phyloP scores from a whole-genome alignment of 2,329 filamentous ascomycete genomes.

The Madurella mycetomatis region DNA sequence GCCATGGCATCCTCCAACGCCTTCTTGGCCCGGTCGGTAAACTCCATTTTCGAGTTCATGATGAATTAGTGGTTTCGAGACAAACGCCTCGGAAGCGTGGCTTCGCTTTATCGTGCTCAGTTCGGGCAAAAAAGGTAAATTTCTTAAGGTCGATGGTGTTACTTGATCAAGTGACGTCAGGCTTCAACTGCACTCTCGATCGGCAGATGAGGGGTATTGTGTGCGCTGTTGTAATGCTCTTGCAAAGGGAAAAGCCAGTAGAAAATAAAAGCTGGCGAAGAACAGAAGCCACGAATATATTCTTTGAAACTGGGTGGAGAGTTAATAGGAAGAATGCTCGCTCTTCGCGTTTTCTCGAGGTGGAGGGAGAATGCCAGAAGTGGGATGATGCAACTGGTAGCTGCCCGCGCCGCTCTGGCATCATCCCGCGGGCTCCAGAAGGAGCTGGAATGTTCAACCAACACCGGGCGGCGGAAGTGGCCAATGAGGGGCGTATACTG shows the following conservation, averaged over 20 bases:
- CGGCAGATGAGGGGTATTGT: neutral
- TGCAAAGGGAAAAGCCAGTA: neutral
- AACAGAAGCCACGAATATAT: slow-evolving; percentile 4
- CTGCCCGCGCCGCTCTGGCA: slow-evolving; percentile 6
- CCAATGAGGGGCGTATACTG: slow-evolving; percentile 9
- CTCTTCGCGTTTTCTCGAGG: slow-evolving; percentile 7
- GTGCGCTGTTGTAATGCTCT: slow-evolving; percentile 1
- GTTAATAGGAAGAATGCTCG: slow-evolving; percentile 1
- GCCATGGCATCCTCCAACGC: slow-evolving; percentile 84
- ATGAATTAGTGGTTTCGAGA: slow-evolving; percentile 16
- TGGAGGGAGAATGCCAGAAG: slow-evolving; percentile 8
- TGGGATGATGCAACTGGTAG: slow-evolving; percentile 13
- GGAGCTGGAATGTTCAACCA: slow-evolving; percentile 19
- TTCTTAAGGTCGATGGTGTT: slow-evolving; percentile 1
- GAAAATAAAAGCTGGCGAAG: neutral
- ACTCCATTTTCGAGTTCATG: slow-evolving; percentile 75
- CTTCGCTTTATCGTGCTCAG: slow-evolving; percentile 11
- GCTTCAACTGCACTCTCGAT: slow-evolving; percentile 10
- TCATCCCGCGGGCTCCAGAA: slow-evolving; percentile 20
- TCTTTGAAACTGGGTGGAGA: neutral
- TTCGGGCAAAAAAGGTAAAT: neutral
- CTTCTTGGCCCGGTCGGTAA: slow-evolving; percentile 89
- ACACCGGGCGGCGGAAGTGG: slow-evolving; percentile 14
- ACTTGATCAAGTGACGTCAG: slow-evolving; percentile 23
- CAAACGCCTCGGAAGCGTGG: slow-evolving; percentile 16